These are phyloP conservation scores for Monosporozyma aerobia DNA, from an alignment of 805 yeast species.

Conservation along the genomic window DNA sequence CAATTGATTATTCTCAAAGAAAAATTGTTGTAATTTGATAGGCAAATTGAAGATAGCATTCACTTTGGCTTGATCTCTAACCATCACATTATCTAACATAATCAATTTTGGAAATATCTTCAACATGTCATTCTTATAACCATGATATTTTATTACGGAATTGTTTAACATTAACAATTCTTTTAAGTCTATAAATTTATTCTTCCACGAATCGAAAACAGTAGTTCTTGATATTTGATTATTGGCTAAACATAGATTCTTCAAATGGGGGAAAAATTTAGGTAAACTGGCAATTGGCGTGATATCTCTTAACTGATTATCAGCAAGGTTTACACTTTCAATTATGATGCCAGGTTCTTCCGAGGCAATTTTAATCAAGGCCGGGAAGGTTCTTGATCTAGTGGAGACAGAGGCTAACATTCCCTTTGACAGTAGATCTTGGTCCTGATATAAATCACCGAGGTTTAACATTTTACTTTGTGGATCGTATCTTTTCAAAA, in stretches of 20 bases:
- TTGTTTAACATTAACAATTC: constrained; percentile 75
- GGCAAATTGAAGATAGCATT: constrained; percentile 46
- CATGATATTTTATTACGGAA: constrained; percentile 47
- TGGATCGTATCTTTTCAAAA: constrained; percentile 59
- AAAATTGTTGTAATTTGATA: constrained; percentile 48
- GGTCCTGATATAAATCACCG: constrained; percentile 55
- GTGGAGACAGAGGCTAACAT: constrained; percentile 53
- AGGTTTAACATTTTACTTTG: constrained; percentile 60
- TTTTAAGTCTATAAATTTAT: constrained; percentile 61
- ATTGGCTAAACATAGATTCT: constrained; percentile 71
- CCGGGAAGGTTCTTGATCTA: constrained; percentile 78
- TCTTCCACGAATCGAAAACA: constrained; percentile 63
- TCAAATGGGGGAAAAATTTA: constrained; percentile 61
- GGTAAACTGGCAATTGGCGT: constrained; percentile 54
- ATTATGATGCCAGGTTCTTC: constrained; percentile 41
- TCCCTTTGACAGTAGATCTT: constrained; percentile 48
- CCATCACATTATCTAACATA: constrained; percentile 65
- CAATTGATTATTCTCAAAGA: constrained; percentile 70
- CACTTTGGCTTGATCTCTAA: constrained; percentile 65
- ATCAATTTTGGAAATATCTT: constrained; percentile 70
- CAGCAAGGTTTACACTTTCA: constrained; percentile 61
- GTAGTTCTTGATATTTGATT: constrained; percentile 55
- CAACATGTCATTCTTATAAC: constrained; percentile 53
- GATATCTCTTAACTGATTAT: constrained; percentile 57
- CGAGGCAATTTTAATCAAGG: constrained; percentile 72